Evolutionary conservation across 352 stramenopile genomes (phyloP).

Genomic region (Globisporangium polare): DNA sequence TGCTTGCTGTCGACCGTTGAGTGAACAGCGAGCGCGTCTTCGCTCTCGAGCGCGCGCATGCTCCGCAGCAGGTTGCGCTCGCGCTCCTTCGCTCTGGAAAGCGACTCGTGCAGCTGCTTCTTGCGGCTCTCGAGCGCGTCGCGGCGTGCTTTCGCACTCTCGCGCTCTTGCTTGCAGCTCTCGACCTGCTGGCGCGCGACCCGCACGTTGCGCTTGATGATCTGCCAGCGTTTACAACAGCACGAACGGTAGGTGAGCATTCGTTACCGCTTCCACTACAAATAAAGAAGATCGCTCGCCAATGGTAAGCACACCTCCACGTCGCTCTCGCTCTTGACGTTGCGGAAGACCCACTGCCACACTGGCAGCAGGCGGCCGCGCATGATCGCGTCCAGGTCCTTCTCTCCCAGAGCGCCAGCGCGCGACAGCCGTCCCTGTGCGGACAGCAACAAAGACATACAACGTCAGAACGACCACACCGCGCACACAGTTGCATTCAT

Average conservation of each 20-base stretch:
- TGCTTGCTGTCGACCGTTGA: slow-evolving; percentile 19
- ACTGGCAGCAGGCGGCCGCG: slow-evolving; percentile 24
- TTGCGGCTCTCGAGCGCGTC: slow-evolving; percentile 20
- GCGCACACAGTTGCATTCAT: neutral
- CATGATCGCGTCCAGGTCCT: slow-evolving; percentile 41
- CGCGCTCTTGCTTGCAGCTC: slow-evolving; percentile 32
- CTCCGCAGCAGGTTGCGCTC: slow-evolving; percentile 23
- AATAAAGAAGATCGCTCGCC: no score
- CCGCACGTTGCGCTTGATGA: slow-evolving; percentile 30
- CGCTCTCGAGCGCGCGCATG: slow-evolving; percentile 25
- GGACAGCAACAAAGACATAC: neutral
- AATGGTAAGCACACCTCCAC: slow-evolving; percentile 21
- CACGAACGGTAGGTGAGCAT: neutral
- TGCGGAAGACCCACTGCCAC: slow-evolving; percentile 36
- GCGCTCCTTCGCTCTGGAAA: slow-evolving; percentile 19
- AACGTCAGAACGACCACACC: neutral
- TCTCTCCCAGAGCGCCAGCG: slow-evolving; percentile 29
- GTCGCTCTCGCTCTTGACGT: slow-evolving; percentile 35
- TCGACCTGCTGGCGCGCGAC: slow-evolving; percentile 27
- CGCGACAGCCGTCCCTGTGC: slow-evolving; percentile 29
- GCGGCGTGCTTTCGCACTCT: slow-evolving; percentile 20
- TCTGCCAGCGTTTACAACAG: slow-evolving; percentile 1
- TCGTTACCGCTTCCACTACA: neutral
- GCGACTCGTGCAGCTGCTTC: slow-evolving; percentile 19
- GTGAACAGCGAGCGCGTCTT: slow-evolving; percentile 12